phyloP scores from a whole-genome alignment of 2,329 filamentous ascomycete genomes.

The Thielaviopsis cerberus region DNA sequence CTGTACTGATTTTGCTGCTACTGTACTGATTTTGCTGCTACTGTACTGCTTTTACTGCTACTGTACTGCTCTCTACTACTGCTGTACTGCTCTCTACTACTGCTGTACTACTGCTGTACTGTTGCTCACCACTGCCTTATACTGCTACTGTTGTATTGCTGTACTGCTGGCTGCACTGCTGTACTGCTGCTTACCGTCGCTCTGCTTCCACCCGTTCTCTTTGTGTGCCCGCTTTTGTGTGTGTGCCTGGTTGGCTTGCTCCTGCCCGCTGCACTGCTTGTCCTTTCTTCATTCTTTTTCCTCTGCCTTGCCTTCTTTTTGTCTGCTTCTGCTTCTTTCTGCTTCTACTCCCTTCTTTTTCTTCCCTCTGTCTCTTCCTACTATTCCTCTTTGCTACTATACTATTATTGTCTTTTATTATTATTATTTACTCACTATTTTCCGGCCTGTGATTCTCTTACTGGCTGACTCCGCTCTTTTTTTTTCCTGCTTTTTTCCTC shows the following conservation, averaged over 20 bases:
- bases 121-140: too few relatives aligned
- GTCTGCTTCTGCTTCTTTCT: slow-evolving; percentile 1
- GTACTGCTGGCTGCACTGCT: too few relatives aligned
- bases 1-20: too few relatives aligned
- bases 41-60: too few relatives aligned
- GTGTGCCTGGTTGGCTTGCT: too few relatives aligned
- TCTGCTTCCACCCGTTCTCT: slow-evolving; percentile 12
- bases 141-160: too few relatives aligned
- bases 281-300: slow-evolving; percentile 13
- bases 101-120: too few relatives aligned
- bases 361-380: background rate
- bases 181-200: background rate
- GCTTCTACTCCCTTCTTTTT: background rate
- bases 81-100: too few relatives aligned
- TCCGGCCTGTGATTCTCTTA: background rate
- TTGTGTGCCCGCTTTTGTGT: slow-evolving; percentile 15
- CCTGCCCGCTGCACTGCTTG: background rate
- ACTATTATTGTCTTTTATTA: background rate
- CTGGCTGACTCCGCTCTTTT: background rate
- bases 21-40: too few relatives aligned
- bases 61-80: too few relatives aligned
- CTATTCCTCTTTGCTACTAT: background rate
- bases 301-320: slow-evolving; percentile 13
- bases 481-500: slow-evolving; percentile 11
- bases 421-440: background rate